phyloP scores from a whole-genome alignment of 768 basidiomycete species.

The Lentinula sp. region DNA sequence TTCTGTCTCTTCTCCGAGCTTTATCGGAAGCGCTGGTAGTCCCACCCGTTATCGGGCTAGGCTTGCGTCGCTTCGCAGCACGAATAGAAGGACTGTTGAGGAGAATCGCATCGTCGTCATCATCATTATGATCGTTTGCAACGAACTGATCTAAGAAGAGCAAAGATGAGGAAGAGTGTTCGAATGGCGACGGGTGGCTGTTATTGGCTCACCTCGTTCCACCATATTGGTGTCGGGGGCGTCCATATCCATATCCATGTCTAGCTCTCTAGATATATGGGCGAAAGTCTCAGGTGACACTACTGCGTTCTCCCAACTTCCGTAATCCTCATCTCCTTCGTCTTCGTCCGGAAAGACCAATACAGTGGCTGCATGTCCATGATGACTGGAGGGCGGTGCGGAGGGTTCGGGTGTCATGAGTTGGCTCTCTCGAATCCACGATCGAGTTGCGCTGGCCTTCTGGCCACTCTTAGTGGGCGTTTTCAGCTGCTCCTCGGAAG shows the following conservation, averaged over 20 bases:
- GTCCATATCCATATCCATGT: constrained; percentile 15
- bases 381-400: constrained; percentile 1
- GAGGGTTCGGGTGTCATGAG: constrained; percentile 16
- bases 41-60: background rate
- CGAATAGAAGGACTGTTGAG: background rate
- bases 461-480: background rate
- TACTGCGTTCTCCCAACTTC: constrained; percentile 23
- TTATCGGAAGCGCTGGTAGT: background rate
- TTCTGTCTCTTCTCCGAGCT: constrained; percentile 23
- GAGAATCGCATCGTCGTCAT: background rate
- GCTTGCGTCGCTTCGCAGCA: constrained; percentile 1
- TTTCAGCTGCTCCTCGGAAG: background rate
- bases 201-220: background rate
- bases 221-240: no score
- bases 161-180: background rate
- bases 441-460: background rate
- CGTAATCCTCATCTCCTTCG: constrained; percentile 16
- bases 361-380: background rate
- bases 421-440: constrained; percentile 3
- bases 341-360: constrained; percentile 5
- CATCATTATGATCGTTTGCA: background rate
- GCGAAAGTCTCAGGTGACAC: constrained; percentile 9
- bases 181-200: background rate
- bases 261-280: constrained; percentile 5
- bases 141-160: background rate